Evolutionary conservation across 176 grass and related monocot species (phyloP).

Genomic region (Oryza australiensis): DNA sequence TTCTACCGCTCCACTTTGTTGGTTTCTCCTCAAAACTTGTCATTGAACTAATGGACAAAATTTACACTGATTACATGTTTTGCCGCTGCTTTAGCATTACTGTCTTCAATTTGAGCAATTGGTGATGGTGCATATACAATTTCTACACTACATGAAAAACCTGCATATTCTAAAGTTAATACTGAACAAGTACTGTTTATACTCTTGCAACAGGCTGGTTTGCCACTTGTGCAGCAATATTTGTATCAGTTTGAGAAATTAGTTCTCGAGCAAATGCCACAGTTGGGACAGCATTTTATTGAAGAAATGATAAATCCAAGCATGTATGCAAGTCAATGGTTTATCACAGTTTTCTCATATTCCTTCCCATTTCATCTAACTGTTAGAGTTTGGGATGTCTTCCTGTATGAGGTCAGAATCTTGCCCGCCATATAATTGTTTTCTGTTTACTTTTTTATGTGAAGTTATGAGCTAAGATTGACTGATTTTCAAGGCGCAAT

Average conservation of each 20-base stretch:
- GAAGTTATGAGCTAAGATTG: not conserved
- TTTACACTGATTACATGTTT: not conserved
- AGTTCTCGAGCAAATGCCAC: conserved; percentile 78
- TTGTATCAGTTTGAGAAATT: conserved; percentile 85
- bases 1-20: not conserved
- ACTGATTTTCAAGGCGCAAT: conserved; percentile 16
- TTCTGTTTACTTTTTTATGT: not conserved
- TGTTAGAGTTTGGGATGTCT: conserved; percentile 96
- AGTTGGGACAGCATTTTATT: conserved; percentile 85
- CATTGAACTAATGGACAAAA: not conserved
- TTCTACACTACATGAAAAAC: not conserved
- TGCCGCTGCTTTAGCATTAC: not conserved
- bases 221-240: conserved; percentile 90
- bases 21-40: not conserved
- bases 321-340: conserved; percentile 99
- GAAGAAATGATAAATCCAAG: conserved; percentile 96
- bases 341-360: conserved; percentile 96
- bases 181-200: conserved; percentile 36
- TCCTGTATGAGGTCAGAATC: conserved; percentile 87
- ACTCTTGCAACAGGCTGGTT: conserved; percentile 64
- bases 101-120: conserved; percentile 1
- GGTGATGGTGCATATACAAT: not conserved
- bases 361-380: conserved; percentile 86
- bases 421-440: conserved; percentile 20
- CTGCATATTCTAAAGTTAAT: conserved; percentile 14